phyloP scores from a whole-genome alignment of 768 basidiomycete species.

The Termitomyces sp. region DNA sequence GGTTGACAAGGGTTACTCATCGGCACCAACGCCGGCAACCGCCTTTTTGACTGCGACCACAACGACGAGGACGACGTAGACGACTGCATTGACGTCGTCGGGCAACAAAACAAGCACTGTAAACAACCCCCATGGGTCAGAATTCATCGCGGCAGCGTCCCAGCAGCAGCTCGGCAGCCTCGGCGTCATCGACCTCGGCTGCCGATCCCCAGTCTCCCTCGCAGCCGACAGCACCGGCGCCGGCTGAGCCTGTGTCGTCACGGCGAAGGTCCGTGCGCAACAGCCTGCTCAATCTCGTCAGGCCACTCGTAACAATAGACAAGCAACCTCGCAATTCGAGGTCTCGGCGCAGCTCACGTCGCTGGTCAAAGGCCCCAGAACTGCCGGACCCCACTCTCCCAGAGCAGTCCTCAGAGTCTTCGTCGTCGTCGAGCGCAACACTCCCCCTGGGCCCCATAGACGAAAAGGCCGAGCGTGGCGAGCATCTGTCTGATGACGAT shows the following conservation, averaged over 20 bases:
- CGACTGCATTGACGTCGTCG: conserved; percentile 2
- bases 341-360: conserved; percentile 3
- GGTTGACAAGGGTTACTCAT: conserved; percentile 14
- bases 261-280: conserved; percentile 24
- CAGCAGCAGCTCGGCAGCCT: conserved; percentile 3
- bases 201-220: not conserved
- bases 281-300: conserved; percentile 27
- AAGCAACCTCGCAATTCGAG: conserved; percentile 3
- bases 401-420: not conserved
- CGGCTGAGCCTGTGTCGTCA: conserved; percentile 10
- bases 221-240: not conserved
- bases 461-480: not conserved
- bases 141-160: conserved; percentile 7
- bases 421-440: not conserved
- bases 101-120: not conserved
- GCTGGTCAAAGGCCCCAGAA: conserved; percentile 6
- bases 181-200: not conserved
- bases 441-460: not conserved
- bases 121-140: not conserved
- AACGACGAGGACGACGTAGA: not conserved
- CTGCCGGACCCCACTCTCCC: not conserved
- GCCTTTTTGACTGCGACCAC: conserved; percentile 1
- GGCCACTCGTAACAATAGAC: conserved; percentile 16
- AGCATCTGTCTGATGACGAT: not conserved
- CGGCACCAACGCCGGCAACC: conserved; percentile 16